Evolutionary conservation across 768 basidiomycete genomes (phyloP).

Genomic region (Naganishia onofrii): DNA sequence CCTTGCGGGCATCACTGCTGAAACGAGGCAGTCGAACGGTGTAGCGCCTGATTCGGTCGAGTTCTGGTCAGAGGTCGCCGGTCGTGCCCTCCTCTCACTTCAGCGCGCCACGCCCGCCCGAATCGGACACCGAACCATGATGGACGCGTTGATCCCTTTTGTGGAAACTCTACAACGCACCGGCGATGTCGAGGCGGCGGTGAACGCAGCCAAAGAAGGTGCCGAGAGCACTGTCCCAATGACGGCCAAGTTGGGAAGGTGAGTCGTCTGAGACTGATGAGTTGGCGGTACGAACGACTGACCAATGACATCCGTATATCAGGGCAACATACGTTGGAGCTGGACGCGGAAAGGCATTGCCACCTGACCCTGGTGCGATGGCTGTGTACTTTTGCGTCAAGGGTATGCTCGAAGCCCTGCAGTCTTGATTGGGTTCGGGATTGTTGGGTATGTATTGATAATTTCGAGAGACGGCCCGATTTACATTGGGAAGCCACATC

Average conservation of each 20-base stretch:
- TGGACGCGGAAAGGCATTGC: conserved; percentile 37
- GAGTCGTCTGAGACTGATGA: conserved; percentile 6
- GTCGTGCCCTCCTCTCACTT: conserved; percentile 37
- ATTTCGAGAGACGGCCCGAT: not conserved
- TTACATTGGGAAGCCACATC: no score
- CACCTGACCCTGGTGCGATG: conserved; percentile 50
- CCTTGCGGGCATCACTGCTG: conserved; percentile 46
- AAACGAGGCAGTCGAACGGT: conserved; percentile 32
- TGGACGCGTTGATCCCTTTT: conserved; percentile 51
- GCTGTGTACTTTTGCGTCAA: conserved; percentile 44
- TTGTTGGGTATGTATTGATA: conserved; percentile 12
- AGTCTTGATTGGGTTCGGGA: conserved; percentile 12
- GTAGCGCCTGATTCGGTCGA: conserved; percentile 26
- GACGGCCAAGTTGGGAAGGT: conserved; percentile 44
- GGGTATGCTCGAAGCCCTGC: conserved; percentile 41
- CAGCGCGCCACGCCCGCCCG: conserved; percentile 43
- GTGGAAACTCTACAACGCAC: conserved; percentile 40
- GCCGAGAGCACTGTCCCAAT: conserved; percentile 41
- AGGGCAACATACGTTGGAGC: conserved; percentile 46
- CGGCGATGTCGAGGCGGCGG: conserved; percentile 38
- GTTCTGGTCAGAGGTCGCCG: conserved; percentile 25
- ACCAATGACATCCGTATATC: not conserved
- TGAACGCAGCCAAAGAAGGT: conserved; percentile 39
- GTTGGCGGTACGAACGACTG: conserved; percentile 11
- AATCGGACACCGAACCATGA: conserved; percentile 49